These are phyloP conservation scores for Austroboletus novae-zelandiae DNA, from an alignment of 1,284 basidiomycete species.

Conservation along the genomic window DNA sequence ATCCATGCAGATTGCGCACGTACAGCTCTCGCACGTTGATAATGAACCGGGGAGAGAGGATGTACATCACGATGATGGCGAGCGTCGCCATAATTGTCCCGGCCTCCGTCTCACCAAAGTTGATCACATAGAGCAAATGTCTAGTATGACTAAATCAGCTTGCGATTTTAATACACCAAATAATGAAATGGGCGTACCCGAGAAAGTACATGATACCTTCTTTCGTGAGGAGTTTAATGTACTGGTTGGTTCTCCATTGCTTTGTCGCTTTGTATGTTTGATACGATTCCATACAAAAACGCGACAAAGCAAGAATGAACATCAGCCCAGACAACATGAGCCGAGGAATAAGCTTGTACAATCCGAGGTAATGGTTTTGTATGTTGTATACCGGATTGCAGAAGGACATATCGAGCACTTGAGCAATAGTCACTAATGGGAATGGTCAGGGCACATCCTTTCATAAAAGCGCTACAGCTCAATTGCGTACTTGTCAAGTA, in stretches of 20 bases:
- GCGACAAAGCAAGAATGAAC: constrained; percentile 10
- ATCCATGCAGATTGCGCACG: not conserved
- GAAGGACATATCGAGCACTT: constrained; percentile 17
- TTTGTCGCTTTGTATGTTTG: constrained; percentile 10
- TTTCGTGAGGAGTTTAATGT: constrained; percentile 11
- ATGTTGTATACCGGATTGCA: constrained; percentile 6
- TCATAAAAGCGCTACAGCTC: not conserved
- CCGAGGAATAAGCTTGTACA: constrained; percentile 16
- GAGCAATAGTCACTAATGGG: constrained; percentile 10
- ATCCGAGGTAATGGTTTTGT: constrained; percentile 2
- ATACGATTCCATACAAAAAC: constrained; percentile 10
- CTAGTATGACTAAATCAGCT: not conserved
- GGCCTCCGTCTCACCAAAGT: not conserved
- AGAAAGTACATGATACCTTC: constrained; percentile 18
- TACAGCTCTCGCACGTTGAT: constrained; percentile 17
- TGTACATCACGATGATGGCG: constrained; percentile 9
- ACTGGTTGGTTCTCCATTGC: constrained; percentile 17
- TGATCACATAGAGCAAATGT: constrained; percentile 14
- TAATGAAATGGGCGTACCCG: constrained; percentile 10
- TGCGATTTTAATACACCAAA: not conserved
- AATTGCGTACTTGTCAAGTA: constrained; percentile 12
- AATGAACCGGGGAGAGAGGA: constrained; percentile 20
- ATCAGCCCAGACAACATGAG: constrained; percentile 18
- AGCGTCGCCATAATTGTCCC: not conserved
- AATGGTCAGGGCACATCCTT: constrained; percentile 1